Base-by-base conservation (phyloP, 805 yeast species). In the Myxozyma lipomycoides region DNA sequence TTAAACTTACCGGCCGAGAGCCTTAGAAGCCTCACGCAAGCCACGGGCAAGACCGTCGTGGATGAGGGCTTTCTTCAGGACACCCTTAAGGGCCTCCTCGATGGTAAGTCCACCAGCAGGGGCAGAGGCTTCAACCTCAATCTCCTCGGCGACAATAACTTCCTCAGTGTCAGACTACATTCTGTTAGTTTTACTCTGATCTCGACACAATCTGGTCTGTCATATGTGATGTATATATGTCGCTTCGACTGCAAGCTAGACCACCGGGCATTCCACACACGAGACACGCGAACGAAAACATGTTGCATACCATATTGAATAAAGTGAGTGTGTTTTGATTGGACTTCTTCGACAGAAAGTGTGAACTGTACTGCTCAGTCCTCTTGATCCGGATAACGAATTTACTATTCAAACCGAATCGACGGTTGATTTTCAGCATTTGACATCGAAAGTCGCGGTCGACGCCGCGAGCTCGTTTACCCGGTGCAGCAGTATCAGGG, bases 41-140 rank as follows among this genome's bases (percentile, higher is more conserved):
- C 99, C 99, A 82, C 99, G 91, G 75, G 98, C 98, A 78, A 93
- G 87, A 79, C 99, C 98, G 75, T 91, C 97, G 82, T 89, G 95
- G 72, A 91, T 86, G 74, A 93, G 83, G 67, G 99, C 83, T 75
- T 93, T 89, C 84, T 95, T 90, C 74, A 93, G 84, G 73, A 93
- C 98, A 72, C 87, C 93, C 81, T 89, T 88, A 75, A 93, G 81
- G 74, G 97, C 95, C 74, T 93, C 98, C 81, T 95, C 98, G 67
- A 93, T 85, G 75, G 98, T 81, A 78, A 91, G 83, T 62, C 88
- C 87, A 70, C 82, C 79, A 76, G 88, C 90, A 73, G 83, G 84
- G 73, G 80, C 91, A 65, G 75, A 83, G 76, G 82, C 88, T 73
- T 78, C 90, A 74, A 83, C 87, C 56, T 64, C 64, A 67, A 74